Base-by-base conservation (phyloP, 1,284 basidiomycete genomes). In the Moniliophthora roreri region DNA sequence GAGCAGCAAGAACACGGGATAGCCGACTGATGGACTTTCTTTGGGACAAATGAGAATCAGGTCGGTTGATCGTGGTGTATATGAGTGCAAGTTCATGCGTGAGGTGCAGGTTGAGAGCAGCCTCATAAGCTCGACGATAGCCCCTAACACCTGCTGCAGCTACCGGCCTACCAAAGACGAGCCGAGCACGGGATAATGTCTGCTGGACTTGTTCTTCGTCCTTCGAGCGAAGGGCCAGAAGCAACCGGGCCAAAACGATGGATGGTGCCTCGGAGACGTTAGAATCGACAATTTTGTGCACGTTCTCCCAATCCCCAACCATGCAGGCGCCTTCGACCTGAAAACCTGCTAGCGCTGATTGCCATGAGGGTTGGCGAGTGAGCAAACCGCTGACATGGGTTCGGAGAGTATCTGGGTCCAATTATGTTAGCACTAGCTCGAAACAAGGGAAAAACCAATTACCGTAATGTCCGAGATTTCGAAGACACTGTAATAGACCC, bases 381-480 rank as follows among this genome's bases (percentile, higher is more conserved):
- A 99, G 77, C 4, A 98, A 87, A 16, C 97, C 97, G 53, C 86
- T 84, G 23, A 99, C 95, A 67, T 99, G 97, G 0, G 96, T 99
- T 34, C 94, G 85, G 58, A 99, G 74, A 0, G 96, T 97, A 63
- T 99, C 97, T 97, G 52, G 37, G 32, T 7, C 44, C 10, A 54
- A 41, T 46, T 36, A 36, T n/a, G 13, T 24, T 45, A 0, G 15
- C n/a, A 44, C 3, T n/a, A n/a, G n/a, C n/a, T n/a, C n/a, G 10
- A 18, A 4, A 11, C 20, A 23, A 24, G 23, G 23, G 11, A 13
- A 46, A 28, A 11, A 42, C 39, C 16, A 67, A 86, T 59, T 62
- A 95, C 95, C 95, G 69, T 99, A 98, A 69, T 99, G 97, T 8
- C 97, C 97, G 15, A 99, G 78, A 66, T 98, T 98, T 40, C 93